These are phyloP conservation scores for Ogataea nitratoaversa DNA, from an alignment of 805 yeast genomes.

Conservation along the genomic window DNA sequence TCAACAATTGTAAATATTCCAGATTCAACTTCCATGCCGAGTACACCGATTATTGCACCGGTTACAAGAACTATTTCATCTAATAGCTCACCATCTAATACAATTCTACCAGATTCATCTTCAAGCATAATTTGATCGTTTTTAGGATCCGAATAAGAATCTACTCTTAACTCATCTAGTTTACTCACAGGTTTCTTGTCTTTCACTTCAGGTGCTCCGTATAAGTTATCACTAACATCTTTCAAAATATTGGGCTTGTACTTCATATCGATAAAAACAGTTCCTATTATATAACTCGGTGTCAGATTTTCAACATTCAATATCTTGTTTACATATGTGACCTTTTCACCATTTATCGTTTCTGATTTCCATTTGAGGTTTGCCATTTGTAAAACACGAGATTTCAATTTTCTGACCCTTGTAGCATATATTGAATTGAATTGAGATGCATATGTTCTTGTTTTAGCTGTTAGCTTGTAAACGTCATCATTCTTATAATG, in stretches of 20 bases:
- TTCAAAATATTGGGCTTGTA: slow-evolving; percentile 80
- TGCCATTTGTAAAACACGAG: slow-evolving; percentile 43
- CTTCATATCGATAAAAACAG: slow-evolving; percentile 78
- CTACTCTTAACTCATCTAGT: slow-evolving; percentile 28
- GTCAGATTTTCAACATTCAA: slow-evolving; percentile 60
- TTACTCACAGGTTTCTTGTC: slow-evolving; percentile 15
- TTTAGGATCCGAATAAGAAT: slow-evolving; percentile 50
- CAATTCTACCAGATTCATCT: slow-evolving; percentile 88
- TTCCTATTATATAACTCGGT: slow-evolving; percentile 81
- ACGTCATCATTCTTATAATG: slow-evolving; percentile 7
- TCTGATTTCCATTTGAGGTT: slow-evolving; percentile 37
- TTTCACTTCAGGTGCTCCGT: slow-evolving; percentile 42
- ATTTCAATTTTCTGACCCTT: slow-evolving; percentile 46
- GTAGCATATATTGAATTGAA: slow-evolving; percentile 53
- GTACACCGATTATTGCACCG: slow-evolving; percentile 80
- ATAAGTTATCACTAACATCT: slow-evolving; percentile 64
- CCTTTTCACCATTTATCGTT: slow-evolving; percentile 32
- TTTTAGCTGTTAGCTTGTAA: slow-evolving; percentile 12
- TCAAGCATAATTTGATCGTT: slow-evolving; percentile 70
- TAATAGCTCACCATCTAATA: slow-evolving; percentile 59
- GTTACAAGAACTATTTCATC: slow-evolving; percentile 69
- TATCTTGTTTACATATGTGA: slow-evolving; percentile 39
- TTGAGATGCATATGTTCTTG: slow-evolving; percentile 49
- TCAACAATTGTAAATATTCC: slow-evolving; percentile 86
- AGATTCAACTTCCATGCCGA: slow-evolving; percentile 80